Evolutionary conservation across 2,329 filamentous ascomycete species (phyloP), one percentile per base, ranked within the genome.

Genomic region (Ramichloridium luteum): DNA sequence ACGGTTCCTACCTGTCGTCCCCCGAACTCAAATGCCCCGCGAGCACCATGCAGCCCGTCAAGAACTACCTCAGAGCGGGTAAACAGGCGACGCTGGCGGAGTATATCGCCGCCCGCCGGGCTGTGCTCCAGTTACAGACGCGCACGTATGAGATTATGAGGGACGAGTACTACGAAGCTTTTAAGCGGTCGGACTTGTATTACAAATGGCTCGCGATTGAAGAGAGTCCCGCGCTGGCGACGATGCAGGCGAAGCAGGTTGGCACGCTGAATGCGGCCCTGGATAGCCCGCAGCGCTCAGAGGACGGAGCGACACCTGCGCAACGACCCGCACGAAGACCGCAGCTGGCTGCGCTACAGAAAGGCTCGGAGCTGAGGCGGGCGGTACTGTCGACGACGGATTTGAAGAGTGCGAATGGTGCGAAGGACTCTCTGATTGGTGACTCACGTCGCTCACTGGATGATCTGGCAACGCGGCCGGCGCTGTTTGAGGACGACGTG

Each of bases 181-280:
- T 98, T 62, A 93, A 86, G 51, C 81, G 77, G 45, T 93, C 90
- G 0, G 90, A 96, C 50, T 59, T 98, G 1, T 98, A 85, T 54
- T 96, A 90, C 64, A 98, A 98, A 55, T 94, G 86, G 53, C 67
- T 98, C 1, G 84, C 88, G 5, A 81, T 88, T 9, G 83, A 93
- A 48, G 85, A 93, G 31, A 43, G 44, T 27, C 43, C 46, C 4
- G 55, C 59, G 4, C 50, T 54, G 35, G 36, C 53, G 9, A 47
- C 53, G 9, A 13, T 33, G 13, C 39, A 40, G 13, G 32, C 13
- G 13, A 38, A 40, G 28, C 37, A 36, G 12, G 4, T 38, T 12
- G 30, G 30, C 4, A 35, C 34, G 12, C 28, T 23, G 8, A n/a
- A n/a, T 8, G 31, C 36, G 9, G 47, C 55, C 25, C 38, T 41